These are phyloP conservation scores for Vitis riparia DNA, from an alignment of 164 flowering plant species.

Conservation along the genomic window DNA sequence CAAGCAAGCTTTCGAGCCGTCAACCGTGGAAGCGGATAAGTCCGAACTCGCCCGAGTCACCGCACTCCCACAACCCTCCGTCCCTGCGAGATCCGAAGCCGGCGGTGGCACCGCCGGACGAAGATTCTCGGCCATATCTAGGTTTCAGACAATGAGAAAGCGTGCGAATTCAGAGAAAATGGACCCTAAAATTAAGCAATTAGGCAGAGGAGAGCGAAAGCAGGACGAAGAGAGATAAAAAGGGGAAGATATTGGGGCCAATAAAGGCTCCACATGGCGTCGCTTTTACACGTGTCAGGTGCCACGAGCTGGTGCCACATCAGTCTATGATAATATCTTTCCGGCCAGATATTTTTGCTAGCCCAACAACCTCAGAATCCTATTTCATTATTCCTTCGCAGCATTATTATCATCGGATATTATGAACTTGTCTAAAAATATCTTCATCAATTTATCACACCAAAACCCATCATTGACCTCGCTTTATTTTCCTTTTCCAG, in stretches of 20 bases:
- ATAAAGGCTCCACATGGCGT: slow-evolving; percentile 34
- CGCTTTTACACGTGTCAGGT: slow-evolving; percentile 41
- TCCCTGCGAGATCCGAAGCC: slow-evolving; percentile 9
- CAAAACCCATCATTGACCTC: too few species aligned
- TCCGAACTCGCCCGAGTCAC: slow-evolving; percentile 22
- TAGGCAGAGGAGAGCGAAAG: slow-evolving; percentile 11
- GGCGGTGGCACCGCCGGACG: slow-evolving; percentile 7
- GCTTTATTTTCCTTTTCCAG: too few species aligned
- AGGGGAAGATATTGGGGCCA: slow-evolving; percentile 8
- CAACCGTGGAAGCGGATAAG: slow-evolving; percentile 17
- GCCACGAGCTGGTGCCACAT: slow-evolving; percentile 24
- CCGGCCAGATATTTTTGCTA: slow-evolving; percentile 29
- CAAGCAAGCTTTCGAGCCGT: slow-evolving; percentile 11
- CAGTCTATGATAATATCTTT: slow-evolving; percentile 28
- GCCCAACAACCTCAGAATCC: too few species aligned
- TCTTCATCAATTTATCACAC: background rate
- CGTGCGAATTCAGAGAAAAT: background rate
- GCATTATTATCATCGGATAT: background rate
- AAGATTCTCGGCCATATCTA: slow-evolving; percentile 12
- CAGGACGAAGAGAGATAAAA: background rate
- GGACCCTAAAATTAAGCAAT: slow-evolving; percentile 12
- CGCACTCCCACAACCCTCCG: background rate
- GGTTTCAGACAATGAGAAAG: background rate
- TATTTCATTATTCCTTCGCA: background rate
- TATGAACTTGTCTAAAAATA: background rate